Percentiles rank a stretch among this genome's conserved stretches.
Conservation (phyloP, 805 yeast genomes). For the Candida ficus region DNA sequence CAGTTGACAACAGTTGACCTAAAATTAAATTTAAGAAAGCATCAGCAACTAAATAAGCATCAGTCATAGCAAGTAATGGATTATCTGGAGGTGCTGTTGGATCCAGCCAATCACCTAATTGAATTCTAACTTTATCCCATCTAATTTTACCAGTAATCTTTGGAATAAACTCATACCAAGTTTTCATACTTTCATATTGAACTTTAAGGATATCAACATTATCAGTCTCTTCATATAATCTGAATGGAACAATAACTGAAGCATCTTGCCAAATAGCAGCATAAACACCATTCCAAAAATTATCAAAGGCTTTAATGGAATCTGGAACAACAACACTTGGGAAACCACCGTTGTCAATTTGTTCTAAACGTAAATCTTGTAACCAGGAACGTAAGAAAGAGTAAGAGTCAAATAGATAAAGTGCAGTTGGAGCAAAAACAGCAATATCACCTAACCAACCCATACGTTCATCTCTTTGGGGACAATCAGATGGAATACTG, state of each 20-base stretch:
- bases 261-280: constrained; percentile 21
- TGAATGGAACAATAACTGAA: constrained; percentile 16
- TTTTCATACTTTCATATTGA: constrained; percentile 18
- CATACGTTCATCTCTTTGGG: constrained; percentile 21
- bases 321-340: constrained; percentile 18
- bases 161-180: constrained; percentile 17
- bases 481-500: constrained; percentile 17
- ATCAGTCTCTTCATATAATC: constrained; percentile 10
- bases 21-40: constrained; percentile 14
- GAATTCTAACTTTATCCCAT: constrained; percentile 13
- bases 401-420: constrained; percentile 17
- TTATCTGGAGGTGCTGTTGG: constrained; percentile 19
- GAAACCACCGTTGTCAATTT: constrained; percentile 13
- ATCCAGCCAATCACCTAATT: constrained; percentile 18
- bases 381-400: constrained; percentile 18
- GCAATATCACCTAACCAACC: constrained; percentile 22
- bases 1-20: constrained; percentile 9
- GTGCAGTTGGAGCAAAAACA: constrained; percentile 15
- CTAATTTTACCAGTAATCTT: constrained; percentile 12
- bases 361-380: constrained; percentile 14
- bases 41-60: constrained; percentile 17
- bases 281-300: constrained; percentile 10
- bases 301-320: constrained; percentile 10
- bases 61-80: constrained; percentile 14
- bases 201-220: constrained; percentile 11